Base-by-base conservation (phyloP, 192 early-diverging fungal species). In the Bifiguratus adelaidae region DNA sequence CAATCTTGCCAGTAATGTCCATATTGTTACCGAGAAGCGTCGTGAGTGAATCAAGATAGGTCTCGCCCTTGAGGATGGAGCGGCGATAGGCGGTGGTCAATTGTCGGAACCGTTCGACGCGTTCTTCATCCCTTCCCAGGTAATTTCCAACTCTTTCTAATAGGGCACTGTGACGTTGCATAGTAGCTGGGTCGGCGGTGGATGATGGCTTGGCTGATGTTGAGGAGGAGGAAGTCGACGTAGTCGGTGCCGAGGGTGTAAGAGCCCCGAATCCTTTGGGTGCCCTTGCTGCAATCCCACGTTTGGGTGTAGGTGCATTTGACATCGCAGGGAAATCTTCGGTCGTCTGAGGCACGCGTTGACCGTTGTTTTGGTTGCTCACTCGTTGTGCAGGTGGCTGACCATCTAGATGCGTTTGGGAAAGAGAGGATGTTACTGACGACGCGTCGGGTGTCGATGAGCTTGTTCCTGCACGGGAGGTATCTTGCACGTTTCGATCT, bases 81-180 rank as follows among this genome's bases (percentile, higher is more conserved):
- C 68, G 67, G 19, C 70, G 64, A 40, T 62, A 74, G 4, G 63
- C 56, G 7, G 67, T 57, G 3, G 67, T 80, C 3, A 80, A 24
- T 15, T 59, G 54, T 24, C 67, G 58, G 57, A 77, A 80, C 34
- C 63, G 61, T 6, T 61, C 51, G 3, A 77, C 40, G 21, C 63
- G 67, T 4, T 54, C 50, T 1, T 57, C 20, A 32, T 60, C 30
- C 21, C 55, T 44, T 41, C 61, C 44, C 25, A 66, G 26, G 50
- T 56, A 52, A 13, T 44, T 40, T 13, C 42, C 53, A 4, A 77
- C 48, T 43, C 59, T 59, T 7, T 70, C 65, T 19, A 70, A 37
- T 7, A 77, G 44, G n/a, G 18, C 44, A 0, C 56, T 47, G 25
- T 80, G 72, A 16, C 53, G 57, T n/a, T 59, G 58, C 21, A 27